A percentile compares a stretch with the other conserved stretches of the same genome.
phyloP scores from a whole-genome alignment of 805 yeast species.

The Ogataea corticis region DNA sequence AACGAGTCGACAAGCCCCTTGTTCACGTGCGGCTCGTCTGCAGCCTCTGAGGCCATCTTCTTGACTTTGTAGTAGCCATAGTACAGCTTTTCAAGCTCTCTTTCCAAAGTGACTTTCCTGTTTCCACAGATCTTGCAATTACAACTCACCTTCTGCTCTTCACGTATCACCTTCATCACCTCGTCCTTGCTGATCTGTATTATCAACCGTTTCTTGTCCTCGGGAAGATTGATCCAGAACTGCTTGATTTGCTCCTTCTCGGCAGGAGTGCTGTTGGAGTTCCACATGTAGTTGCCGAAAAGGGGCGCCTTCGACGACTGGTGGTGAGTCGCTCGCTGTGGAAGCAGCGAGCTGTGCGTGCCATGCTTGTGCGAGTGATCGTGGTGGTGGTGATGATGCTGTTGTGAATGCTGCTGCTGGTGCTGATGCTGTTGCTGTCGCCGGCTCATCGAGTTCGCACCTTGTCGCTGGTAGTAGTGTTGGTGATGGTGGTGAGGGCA shows the following conservation, averaged over 20 bases:
- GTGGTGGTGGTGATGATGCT: conserved; percentile 7
- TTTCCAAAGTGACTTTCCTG: conserved; percentile 67
- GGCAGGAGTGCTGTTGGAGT: conserved; percentile 41
- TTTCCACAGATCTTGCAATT: conserved; percentile 79
- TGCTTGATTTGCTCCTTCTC: conserved; percentile 52
- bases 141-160: conserved; percentile 59
- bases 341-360: conserved; percentile 2
- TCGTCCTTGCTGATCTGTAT: conserved; percentile 69
- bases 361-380: conserved; percentile 7
- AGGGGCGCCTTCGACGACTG: conserved; percentile 22
- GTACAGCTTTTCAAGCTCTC: conserved; percentile 73
- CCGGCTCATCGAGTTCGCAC: background rate
- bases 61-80: conserved; percentile 59
- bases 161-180: conserved; percentile 62
- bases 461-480: conserved; percentile 9
- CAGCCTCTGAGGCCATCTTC: conserved; percentile 34
- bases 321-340: conserved; percentile 23
- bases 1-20: conserved; percentile 27
- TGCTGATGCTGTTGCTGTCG: conserved; percentile 11
- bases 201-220: conserved; percentile 60
- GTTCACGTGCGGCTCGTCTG: conserved; percentile 38
- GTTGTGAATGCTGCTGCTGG: conserved; percentile 6
- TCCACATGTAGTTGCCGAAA: conserved; percentile 29
- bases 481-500: conserved; percentile 18
- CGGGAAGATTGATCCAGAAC: conserved; percentile 67